phyloP scores from a whole-genome alignment of 768 basidiomycete genomes.

The Mycena belliarum region DNA sequence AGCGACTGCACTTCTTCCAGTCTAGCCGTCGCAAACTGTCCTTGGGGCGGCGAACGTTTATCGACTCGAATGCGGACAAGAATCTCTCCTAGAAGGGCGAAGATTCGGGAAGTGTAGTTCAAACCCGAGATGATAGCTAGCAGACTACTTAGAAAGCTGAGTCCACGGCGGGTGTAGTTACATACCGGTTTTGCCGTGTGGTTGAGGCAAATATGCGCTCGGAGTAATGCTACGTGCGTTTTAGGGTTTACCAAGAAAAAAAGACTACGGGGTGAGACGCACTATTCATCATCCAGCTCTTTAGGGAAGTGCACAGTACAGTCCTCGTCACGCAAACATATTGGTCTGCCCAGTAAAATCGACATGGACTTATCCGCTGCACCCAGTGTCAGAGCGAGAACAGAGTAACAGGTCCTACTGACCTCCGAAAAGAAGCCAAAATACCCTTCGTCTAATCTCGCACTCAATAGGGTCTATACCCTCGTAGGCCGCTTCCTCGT shows the following conservation, averaged over 20 bases:
- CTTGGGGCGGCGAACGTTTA: constrained; percentile 82
- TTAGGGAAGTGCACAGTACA: constrained; percentile 88
- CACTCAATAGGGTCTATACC: constrained; percentile 85
- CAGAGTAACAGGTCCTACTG: constrained; percentile 25
- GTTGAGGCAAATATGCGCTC: constrained; percentile 80
- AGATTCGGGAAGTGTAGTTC: constrained; percentile 85
- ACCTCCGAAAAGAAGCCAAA: constrained; percentile 92
- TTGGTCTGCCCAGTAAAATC: constrained; percentile 79
- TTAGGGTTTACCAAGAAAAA: constrained; percentile 27
- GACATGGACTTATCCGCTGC: constrained; percentile 90
- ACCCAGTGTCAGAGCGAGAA: constrained; percentile 8
- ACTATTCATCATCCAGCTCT: constrained; percentile 91
- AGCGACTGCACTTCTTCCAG: constrained; percentile 84
- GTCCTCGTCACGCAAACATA: constrained; percentile 87
- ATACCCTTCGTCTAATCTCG: constrained; percentile 81
- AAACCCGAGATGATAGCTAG: constrained; percentile 78
- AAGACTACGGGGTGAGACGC: constrained; percentile 38
- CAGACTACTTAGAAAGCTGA: neutral
- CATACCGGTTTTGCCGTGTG: constrained; percentile 69
- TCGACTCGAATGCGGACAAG: constrained; percentile 85
- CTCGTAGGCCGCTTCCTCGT: constrained; percentile 84
- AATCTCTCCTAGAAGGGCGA: constrained; percentile 83
- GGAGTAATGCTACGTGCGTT: constrained; percentile 67
- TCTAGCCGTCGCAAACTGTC: constrained; percentile 81
- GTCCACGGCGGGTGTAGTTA: neutral